Evolutionary conservation across 1,284 basidiomycete genomes (phyloP).

Genomic region (Irpex sp.): DNA sequence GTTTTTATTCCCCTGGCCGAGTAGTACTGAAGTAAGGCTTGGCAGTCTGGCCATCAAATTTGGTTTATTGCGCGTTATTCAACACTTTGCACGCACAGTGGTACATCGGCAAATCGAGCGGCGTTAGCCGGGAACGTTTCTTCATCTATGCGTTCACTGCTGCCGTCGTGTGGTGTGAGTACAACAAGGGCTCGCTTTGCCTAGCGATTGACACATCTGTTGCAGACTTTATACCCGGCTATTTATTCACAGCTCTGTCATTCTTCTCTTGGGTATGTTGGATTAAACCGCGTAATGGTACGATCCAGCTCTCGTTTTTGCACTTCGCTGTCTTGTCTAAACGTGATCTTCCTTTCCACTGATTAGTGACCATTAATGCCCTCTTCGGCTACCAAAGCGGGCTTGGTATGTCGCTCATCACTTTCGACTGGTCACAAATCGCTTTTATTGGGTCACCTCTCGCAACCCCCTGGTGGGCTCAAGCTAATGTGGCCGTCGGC

Average conservation of each 20-base stretch:
- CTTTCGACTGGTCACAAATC: constrained; percentile 38
- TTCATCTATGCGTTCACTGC: constrained; percentile 25
- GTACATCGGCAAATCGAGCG: constrained; percentile 60
- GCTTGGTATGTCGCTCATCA: constrained; percentile 66
- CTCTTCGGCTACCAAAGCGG: constrained; percentile 77
- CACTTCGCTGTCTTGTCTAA: not conserved
- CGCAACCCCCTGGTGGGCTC: constrained; percentile 30
- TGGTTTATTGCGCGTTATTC: constrained; percentile 79
- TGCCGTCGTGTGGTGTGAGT: constrained; percentile 27
- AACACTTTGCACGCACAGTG: constrained; percentile 67
- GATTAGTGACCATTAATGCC: constrained; percentile 64
- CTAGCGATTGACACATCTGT: not conserved
- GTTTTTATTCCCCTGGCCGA: not conserved
- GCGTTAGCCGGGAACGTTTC: constrained; percentile 43
- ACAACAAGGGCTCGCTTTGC: not conserved
- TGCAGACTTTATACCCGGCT: constrained; percentile 42
- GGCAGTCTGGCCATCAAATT: constrained; percentile 54
- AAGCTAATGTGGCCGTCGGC: constrained; percentile 27
- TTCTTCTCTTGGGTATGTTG: constrained; percentile 60
- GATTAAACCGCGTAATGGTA: constrained; percentile 48
- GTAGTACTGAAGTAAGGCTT: not conserved
- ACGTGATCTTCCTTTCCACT: not conserved
- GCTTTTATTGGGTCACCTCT: constrained; percentile 29
- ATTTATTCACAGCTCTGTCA: constrained; percentile 37
- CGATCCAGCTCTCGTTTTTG: not conserved